Base-by-base conservation (phyloP, 441 rosid genomes). In the Breynia disticha region DNA sequence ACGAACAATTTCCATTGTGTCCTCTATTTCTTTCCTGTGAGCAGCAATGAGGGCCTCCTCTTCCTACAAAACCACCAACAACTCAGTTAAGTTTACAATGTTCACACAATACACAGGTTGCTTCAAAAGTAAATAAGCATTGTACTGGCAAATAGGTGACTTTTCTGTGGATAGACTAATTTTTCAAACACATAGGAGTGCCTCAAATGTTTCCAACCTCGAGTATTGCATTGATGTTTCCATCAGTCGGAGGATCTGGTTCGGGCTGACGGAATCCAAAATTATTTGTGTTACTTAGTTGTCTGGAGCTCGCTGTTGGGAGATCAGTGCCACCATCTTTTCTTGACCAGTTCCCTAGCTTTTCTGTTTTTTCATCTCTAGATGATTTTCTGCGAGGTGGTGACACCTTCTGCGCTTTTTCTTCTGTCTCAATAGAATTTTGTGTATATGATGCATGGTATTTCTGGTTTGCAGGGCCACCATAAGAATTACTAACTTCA, bases 11-110 rank as follows among this genome's bases (percentile, higher is more conserved):
- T 86, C 97, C 97, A 93, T 93, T 14, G 97, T 93, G 63, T 93
- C 96, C 78, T 93, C 99, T n/a, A 89, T 93, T 76, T 93, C 97
- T 79, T 93, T 89, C 69, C 97, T 79, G 58, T 93, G 99, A 19
- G 95, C 97, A 11, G 88, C 82, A 28, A 89, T 83, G 58, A 93
- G 72, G 49, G 95, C 95, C 68, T 84, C 97, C 78, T 93, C 99
- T 68, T 93, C 99, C 97, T 86, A 65, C 39, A 64, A 71, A 24
- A 66, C 42, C 52, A 32, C 48, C 46, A 46, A 47, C 39, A 50
- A 18, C 21, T 43, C 17, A 35, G 3, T n/a, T 22, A 4, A n/a
- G 4, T 3, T 24, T 24, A 24, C 32, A 24, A 24, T 24, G 32
- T 24, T 24, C 32, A 24, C 7, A 24, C n/a, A 24, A 24, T 24